Conservation (phyloP, 768 basidiomycete genomes). For the Kwoniella sp. region DNA sequence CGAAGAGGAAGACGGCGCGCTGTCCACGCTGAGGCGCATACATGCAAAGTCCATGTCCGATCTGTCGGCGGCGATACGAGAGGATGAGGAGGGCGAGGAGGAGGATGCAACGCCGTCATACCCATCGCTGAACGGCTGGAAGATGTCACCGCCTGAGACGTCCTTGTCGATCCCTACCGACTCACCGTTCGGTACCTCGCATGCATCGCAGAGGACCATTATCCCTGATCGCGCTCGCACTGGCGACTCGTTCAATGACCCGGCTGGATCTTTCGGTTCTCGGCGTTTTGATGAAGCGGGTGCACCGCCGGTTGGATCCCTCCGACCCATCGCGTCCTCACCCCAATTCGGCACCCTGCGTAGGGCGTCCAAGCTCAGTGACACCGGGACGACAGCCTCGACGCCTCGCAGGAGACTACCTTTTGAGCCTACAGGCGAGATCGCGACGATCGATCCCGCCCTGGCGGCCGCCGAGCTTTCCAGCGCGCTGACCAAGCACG, state of each 20-base stretch:
- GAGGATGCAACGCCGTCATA: background rate
- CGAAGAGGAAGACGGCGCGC: background rate
- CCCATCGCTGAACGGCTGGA: conserved; percentile 7
- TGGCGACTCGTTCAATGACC: too few relatives aligned
- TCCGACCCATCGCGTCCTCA: conserved; percentile 21
- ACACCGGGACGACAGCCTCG: background rate
- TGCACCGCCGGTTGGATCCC: conserved; percentile 8
- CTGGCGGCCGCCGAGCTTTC: conserved; percentile 38
- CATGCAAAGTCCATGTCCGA: conserved; percentile 15
- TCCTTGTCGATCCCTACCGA: background rate
- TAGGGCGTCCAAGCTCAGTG: background rate
- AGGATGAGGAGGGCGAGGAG: background rate
- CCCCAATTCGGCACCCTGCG: conserved; percentile 6
- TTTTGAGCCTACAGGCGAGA: conserved; percentile 10
- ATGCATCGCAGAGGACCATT: conserved; percentile 2
- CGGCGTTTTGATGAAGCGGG: too few relatives aligned
- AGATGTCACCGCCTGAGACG: conserved; percentile 5
- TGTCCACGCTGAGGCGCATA: conserved; percentile 12
- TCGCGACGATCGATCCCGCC: conserved; percentile 30
- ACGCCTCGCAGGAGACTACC: conserved; percentile 6
- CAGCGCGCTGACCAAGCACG: conserved; percentile 35
- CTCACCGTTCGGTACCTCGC: background rate
- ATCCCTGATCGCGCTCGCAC: too few relatives aligned
- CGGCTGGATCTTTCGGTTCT: too few relatives aligned
- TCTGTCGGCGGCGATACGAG: background rate